Evolutionary conservation across 2,329 filamentous ascomycete genomes (phyloP), one percentile per base, ranked within the genome.

Genomic region (Fusarium coffeatum): DNA sequence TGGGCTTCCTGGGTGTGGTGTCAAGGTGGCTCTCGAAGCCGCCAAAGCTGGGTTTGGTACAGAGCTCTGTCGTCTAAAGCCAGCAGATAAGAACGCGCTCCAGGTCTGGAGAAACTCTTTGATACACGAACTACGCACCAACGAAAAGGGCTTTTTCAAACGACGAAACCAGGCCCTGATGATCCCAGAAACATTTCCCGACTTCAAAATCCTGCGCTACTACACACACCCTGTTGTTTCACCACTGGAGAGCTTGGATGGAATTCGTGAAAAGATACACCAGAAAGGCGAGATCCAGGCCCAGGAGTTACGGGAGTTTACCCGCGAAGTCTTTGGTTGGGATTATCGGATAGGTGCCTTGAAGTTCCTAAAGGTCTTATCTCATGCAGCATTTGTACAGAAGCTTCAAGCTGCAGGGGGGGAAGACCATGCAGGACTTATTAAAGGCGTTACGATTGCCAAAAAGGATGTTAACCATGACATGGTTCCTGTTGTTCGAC

Each of bases 211-310:
- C 10, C 82, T 98, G 22, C 86, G 92, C 13, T 97, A 93, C 76
- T 99, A 99, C 73, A 95, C 92, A 0, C 90, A 94, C 75, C 96
- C 96, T 0, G 89, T 92, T 2, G 91, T 98, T 6, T 98, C 94
- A 79, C 87, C 11, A 84, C 87, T 27, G 75, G 95, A 53, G 80
- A 73, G 28, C 10, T 53, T 81, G 3, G 72, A 72, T 4, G 41
- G 62, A 3, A 66, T 81, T 13, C 72, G 72, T 10, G 60, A 74
- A 18, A 77, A 71, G 48, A 55, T 79, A 30, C 54, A 71, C 3
- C 43, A 66, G 10, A 75, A 69, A 28, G 61, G 57, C 5, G 71
- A 74, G 7, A 69, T 80, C 4, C 72, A 78, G 10, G 57, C 81
- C 6, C 73, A 78, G 6, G 89, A 87, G 1, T 80, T 99, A 37